Evolutionary conservation across 176 grass and related monocot genomes (phyloP), one percentile per base, ranked within the genome.

Genomic region (Eleusine coracana): DNA sequence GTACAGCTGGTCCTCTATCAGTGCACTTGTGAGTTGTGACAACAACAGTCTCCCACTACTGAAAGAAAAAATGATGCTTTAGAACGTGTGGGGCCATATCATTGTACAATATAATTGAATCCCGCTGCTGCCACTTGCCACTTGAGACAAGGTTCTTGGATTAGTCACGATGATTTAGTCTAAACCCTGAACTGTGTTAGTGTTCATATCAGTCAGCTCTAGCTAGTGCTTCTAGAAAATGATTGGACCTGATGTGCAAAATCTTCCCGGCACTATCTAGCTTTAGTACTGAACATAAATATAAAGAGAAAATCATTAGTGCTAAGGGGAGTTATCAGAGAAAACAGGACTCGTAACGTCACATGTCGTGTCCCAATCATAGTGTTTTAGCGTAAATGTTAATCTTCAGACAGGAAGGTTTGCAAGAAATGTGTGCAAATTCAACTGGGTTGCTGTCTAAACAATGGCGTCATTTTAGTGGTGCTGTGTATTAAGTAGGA

Each of bases 1-100:
- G 88, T 73, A 64, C 78, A 78, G 45, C 70, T 80, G 69, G 61
- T 79, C 68, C 76, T 70, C 62, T 80, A 45, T 64, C 37, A 73
- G 39, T 86, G 83, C 83, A 86, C 88, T 84, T 82, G 88, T 79
- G 76, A 66, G 28, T 63, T 36, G 60, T 67, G 83, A 81, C 83
- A 86, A 45, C 67, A 68, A 67, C 36, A 90, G 73, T 90, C 49
- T 77, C 66, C 83, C 88, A 73, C 79, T 90, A 82, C 60, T 44
- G 59, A 71, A 42, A 85, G 73, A 36, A 80, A 56, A 20, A 7
- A 54, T 40, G 75, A 45, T 85, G 38, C 64, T 40, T 70, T 27
- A 70, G 13, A 74, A 28, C 48, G 41, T 5, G 37, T 82, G 41
- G 37, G n/a, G 7, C 20, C 27, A 67, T 44, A 9, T 71, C 45